phyloP scores from a whole-genome alignment of 345 rosid genomes.

The Heritiera fomes region DNA sequence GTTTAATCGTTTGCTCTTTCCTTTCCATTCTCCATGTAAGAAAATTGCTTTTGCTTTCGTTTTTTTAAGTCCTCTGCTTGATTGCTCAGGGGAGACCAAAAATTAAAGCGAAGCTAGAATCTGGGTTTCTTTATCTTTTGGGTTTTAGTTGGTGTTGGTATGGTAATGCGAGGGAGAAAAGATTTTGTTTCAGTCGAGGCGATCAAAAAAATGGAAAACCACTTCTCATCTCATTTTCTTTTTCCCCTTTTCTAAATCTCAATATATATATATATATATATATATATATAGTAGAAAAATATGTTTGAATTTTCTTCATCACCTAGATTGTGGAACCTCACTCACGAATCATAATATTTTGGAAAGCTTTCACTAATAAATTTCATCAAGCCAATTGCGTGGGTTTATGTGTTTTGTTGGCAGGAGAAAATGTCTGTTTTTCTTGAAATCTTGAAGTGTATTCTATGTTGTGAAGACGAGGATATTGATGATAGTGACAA shows the following conservation, averaged over 20 bases:
- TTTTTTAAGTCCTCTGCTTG: neutral
- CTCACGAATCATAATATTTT: too few species aligned
- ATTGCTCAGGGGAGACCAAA: neutral
- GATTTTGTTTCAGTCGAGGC: too few species aligned
- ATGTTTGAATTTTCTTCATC: too few species aligned
- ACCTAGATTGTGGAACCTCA: too few species aligned
- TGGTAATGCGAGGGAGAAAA: too few species aligned
- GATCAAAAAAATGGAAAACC: too few species aligned
- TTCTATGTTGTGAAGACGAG: conserved; percentile 12
- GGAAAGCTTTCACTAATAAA: too few species aligned
- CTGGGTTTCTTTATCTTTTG: neutral
- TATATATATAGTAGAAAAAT: too few species aligned
- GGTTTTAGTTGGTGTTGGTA: too few species aligned
- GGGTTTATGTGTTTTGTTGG: neutral
- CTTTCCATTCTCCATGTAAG: neutral
- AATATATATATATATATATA: too few species aligned
- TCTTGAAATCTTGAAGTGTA: conserved; percentile 12
- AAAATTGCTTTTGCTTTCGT: neutral
- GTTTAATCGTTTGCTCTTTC: neutral
- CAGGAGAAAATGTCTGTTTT: conserved; percentile 13
- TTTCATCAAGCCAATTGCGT: neutral
- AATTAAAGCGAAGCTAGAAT: neutral
- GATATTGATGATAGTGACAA: neutral
- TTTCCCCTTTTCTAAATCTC: too few species aligned
- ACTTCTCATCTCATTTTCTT: too few species aligned